Base-by-base conservation (phyloP, 202 grass and related monocot genomes). In the Setaria viridis region DNA sequence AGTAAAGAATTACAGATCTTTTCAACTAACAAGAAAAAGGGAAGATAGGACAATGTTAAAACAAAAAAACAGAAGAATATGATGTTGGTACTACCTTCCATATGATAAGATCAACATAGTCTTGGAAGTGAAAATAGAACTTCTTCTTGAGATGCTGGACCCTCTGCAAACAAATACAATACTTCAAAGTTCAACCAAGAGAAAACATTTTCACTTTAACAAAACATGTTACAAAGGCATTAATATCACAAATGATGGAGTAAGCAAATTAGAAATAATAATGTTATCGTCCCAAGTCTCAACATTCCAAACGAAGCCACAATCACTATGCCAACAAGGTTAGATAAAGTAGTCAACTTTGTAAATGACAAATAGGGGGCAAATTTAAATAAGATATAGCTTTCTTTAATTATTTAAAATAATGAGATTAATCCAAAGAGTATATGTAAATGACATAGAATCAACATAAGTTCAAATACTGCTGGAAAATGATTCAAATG, bases 111-210 rank as follows among this genome's bases (percentile, higher is more conserved):
- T 98, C 96, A 77, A 94, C 88, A 80, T 95, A 98, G 71, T 95
- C 96, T 94, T 95, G 93, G 90, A 95, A 98, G 68, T 94, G 91
- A 90, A 94, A 98, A 94, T 98, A 98, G 50, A 98, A 98, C 80
- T 94, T 98, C 86, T 95, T 98, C 84, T 94, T 98, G 65, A 98
- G 84, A 98, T 94, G 88, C 21, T 98, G 93, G 82, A 98, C 91
- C 91, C 91, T 98, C 96, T 98, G 88, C 77, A 93, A 80, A 59
- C 75, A 88, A 94, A 91, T 49, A 48, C 16, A 83, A 72, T 67
- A 16, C 16, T 73, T 77, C 63, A 72, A 74, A 72, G 19, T 84
- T 80, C 67, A 87, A 60, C 55, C 7, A 37, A 30, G 35, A 55
- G 39, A 74, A 53, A 69, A 34, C 7, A 80, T 39, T 35, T 77